Evolutionary conservation across 2,329 filamentous ascomycete genomes (phyloP).

Genomic region (Phialophora expanda): DNA sequence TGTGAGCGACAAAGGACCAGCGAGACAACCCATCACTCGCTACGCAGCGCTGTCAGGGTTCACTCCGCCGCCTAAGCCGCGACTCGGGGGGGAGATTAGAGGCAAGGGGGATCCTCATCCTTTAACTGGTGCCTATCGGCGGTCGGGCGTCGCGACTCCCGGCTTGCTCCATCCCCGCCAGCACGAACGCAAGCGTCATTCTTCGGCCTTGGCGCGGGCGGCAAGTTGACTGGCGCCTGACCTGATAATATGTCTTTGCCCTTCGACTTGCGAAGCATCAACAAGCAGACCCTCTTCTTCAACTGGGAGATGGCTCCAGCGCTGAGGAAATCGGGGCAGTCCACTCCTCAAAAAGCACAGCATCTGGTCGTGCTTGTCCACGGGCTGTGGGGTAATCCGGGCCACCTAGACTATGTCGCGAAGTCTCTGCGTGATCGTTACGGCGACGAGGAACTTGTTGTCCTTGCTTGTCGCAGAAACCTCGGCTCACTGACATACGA

Average conservation of each 20-base stretch:
- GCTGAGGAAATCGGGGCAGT: conserved; percentile 28
- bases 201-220: background rate
- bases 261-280: conserved; percentile 41
- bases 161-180: background rate
- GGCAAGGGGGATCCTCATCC: background rate
- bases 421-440: conserved; percentile 58
- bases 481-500: conserved; percentile 57
- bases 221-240: background rate
- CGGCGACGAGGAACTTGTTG: conserved; percentile 58
- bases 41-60: background rate
- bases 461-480: conserved; percentile 63
- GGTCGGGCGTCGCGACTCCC: background rate
- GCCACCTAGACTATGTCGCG: conserved; percentile 61
- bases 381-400: conserved; percentile 64
- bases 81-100: background rate
- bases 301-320: conserved; percentile 34
- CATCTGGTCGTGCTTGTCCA: conserved; percentile 68
- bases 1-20: background rate
- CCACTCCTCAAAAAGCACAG: conserved; percentile 44
- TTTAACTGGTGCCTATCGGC: background rate
- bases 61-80: background rate
- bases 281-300: conserved; percentile 39
- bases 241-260: conserved; percentile 36
- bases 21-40: background rate
- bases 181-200: background rate